Percentiles rank a stretch among this genome's conserved stretches.
Evolutionary conservation across 768 basidiomycete species (phyloP).

Genomic region (Xerocomus potaroensis): DNA sequence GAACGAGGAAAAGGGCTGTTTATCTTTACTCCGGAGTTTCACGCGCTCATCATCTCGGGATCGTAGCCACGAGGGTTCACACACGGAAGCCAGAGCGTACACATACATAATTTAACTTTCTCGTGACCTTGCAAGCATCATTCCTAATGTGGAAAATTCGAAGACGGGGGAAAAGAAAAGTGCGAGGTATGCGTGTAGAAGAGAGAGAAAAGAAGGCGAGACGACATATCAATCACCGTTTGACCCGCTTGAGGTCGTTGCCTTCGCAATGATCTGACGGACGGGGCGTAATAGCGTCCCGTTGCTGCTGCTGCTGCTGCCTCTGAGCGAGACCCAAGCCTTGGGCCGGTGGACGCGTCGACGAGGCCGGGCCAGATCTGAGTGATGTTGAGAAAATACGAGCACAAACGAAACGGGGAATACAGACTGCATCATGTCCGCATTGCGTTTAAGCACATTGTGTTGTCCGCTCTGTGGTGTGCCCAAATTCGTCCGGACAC

Average conservation of each 20-base stretch:
- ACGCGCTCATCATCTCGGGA: too few relatives aligned
- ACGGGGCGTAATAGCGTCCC: constrained; percentile 10
- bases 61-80: too few relatives aligned
- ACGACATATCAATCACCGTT: constrained; percentile 34
- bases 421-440: constrained; percentile 32
- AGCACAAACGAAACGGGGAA: background rate
- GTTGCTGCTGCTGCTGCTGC: constrained; percentile 28
- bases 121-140: too few relatives aligned
- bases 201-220: too few relatives aligned
- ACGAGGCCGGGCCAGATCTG: constrained; percentile 15
- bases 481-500: constrained; percentile 6
- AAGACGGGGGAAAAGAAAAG: background rate
- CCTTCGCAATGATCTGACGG: constrained; percentile 25
- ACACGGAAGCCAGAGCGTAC: too few relatives aligned
- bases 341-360: constrained; percentile 23
- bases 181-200: too few relatives aligned
- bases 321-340: constrained; percentile 40
- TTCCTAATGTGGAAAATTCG: too few relatives aligned
- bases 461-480: constrained; percentile 3
- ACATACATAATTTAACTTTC: too few relatives aligned
- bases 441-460: constrained; percentile 31
- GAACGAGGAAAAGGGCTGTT: too few relatives aligned
- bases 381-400: background rate
- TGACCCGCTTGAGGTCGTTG: constrained; percentile 38
- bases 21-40: too few relatives aligned